These are phyloP conservation scores for Trametes elegans DNA, from an alignment of 768 basidiomycete genomes.

Conservation along the genomic window DNA sequence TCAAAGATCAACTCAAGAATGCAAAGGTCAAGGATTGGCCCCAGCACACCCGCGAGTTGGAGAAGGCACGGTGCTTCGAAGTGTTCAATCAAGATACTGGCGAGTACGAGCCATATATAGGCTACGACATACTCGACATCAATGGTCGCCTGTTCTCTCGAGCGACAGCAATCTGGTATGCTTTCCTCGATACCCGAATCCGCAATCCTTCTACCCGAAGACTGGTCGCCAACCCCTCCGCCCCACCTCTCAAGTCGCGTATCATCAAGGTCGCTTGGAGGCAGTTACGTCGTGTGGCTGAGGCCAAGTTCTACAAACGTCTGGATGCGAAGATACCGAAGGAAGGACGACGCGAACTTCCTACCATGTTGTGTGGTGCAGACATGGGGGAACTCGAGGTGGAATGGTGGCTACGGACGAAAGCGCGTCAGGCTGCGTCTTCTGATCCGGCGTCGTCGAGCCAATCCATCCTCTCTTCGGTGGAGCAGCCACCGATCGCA, in stretches of 20 bases:
- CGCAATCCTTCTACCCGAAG: not conserved
- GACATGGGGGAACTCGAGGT: constrained; percentile 1
- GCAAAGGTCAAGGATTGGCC: not conserved
- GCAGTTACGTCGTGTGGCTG: constrained; percentile 1
- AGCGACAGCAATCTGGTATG: constrained; percentile 13
- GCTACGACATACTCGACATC: constrained; percentile 6
- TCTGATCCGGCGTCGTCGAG: not conserved
- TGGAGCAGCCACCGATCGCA: no score
- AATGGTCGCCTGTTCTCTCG: constrained; percentile 16
- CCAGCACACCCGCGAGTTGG: not conserved
- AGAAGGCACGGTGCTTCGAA: not conserved
- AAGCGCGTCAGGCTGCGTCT: not conserved
- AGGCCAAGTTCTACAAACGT: constrained; percentile 1
- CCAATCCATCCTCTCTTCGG: no score
- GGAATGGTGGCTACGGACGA: not conserved
- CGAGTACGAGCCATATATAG: not conserved
- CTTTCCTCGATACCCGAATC: constrained; percentile 9
- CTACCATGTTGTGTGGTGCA: constrained; percentile 1
- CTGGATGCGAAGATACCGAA: not conserved
- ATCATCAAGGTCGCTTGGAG: constrained; percentile 19
- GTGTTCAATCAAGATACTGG: constrained; percentile 3
- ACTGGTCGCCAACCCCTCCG: not conserved
- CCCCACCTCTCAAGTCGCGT: not conserved
- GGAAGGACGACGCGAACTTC: not conserved
- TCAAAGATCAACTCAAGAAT: not conserved